phyloP scores from a whole-genome alignment of 768 basidiomycete species.

The Austroboletus festivus region DNA sequence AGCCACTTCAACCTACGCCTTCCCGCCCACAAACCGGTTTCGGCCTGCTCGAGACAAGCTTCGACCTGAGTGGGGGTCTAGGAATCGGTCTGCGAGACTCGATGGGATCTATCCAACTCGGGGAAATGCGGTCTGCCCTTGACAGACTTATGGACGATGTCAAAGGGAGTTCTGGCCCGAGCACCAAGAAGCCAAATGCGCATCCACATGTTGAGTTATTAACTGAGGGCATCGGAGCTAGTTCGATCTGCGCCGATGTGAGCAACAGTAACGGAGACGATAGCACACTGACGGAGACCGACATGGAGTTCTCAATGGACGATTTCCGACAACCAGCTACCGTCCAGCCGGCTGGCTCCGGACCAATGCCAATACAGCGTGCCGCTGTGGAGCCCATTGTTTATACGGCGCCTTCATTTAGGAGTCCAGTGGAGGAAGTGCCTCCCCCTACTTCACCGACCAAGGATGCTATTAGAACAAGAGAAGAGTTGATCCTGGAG shows the following conservation, averaged over 20 bases:
- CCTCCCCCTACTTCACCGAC: slow-evolving; percentile 46
- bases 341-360: slow-evolving; percentile 2
- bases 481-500: slow-evolving; percentile 69
- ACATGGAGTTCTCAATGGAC: slow-evolving; percentile 29
- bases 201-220: slow-evolving; percentile 25
- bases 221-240: slow-evolving; percentile 33
- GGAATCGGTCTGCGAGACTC: slow-evolving; percentile 35
- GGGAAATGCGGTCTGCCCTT: slow-evolving; percentile 70
- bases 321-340: slow-evolving; percentile 23
- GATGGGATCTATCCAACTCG: slow-evolving; percentile 52
- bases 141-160: slow-evolving; percentile 74
- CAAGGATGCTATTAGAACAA: slow-evolving; percentile 62
- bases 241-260: slow-evolving; percentile 33
- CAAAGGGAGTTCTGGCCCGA: slow-evolving; percentile 24
- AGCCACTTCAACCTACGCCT: slow-evolving; percentile 7
- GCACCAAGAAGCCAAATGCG: slow-evolving; percentile 20
- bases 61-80: slow-evolving; percentile 23
- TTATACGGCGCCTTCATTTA: slow-evolving; percentile 30
- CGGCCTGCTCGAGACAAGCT: slow-evolving; percentile 20
- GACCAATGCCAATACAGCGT: slow-evolving; percentile 39
- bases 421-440: slow-evolving; percentile 30
- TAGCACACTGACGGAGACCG: slow-evolving; percentile 30
- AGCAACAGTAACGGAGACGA: slow-evolving; percentile 33
- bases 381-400: slow-evolving; percentile 50
- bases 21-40: slow-evolving; percentile 12